Evolutionary conservation across 1,139 yeast species (phyloP).

Genomic region (Debaryomyces singareniensis): DNA sequence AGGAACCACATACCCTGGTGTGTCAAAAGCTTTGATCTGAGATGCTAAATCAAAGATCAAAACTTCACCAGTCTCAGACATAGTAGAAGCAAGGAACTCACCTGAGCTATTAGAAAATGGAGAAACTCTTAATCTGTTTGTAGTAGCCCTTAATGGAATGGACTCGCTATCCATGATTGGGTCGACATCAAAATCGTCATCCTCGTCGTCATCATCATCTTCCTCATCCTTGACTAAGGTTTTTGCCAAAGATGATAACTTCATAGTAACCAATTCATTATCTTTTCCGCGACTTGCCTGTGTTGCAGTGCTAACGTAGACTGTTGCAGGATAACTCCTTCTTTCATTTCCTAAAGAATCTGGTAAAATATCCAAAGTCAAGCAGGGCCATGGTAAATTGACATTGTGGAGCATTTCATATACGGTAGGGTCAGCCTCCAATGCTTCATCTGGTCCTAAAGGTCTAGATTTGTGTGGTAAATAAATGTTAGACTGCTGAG

Average conservation of each 20-base stretch:
- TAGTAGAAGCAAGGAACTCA: constrained; percentile 81
- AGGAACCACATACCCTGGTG: constrained; percentile 80
- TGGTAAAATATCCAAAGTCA: constrained; percentile 83
- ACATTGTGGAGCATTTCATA: constrained; percentile 96
- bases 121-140: constrained; percentile 81
- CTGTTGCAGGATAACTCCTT: constrained; percentile 82
- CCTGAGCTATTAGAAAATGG: constrained; percentile 74
- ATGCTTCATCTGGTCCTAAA: constrained; percentile 89
- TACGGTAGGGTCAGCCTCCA: constrained; percentile 94
- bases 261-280: constrained; percentile 80
- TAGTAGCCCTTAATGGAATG: constrained; percentile 71
- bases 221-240: constrained; percentile 78
- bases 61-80: constrained; percentile 90
- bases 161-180: constrained; percentile 85
- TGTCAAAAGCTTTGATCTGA: constrained; percentile 77
- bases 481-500: constrained; percentile 45
- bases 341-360: constrained; percentile 85
- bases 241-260: constrained; percentile 73
- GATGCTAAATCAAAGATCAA: constrained; percentile 74
- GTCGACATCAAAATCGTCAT: constrained; percentile 58
- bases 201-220: constrained; percentile 61
- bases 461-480: constrained; percentile 86
- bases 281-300: constrained; percentile 87
- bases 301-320: constrained; percentile 85
- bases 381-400: constrained; percentile 94